Evolutionary conservation across 805 yeast genomes (phyloP), one percentile per base, ranked within the genome.

Genomic region (Saccharomycopsis malanga): DNA sequence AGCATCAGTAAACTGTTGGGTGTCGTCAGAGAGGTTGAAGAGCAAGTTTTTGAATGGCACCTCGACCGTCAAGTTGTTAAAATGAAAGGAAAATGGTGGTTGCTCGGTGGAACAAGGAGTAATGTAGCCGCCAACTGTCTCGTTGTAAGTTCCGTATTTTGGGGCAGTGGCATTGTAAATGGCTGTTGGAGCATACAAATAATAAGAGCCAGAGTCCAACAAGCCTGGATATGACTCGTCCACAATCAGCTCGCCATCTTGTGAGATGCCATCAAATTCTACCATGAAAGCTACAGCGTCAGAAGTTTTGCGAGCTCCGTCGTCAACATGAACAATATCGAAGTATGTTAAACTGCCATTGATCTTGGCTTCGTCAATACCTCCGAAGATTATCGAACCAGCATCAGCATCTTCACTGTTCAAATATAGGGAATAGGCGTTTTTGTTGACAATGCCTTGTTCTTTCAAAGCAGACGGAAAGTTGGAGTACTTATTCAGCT

Each of bases 341-440:
- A 81, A 58, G 1, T 76, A 63, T 25, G 68, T 61, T 38, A 81
- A 60, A 29, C 61, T 53, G 15, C 87, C 87, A 0, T 61, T 44
- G 59, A 75, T 4, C 87, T n/a, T n/a, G n/a, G n/a, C n/a, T n/a
- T n/a, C n/a, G n/a, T n/a, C n/a, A n/a, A n/a, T n/a, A n/a, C n/a
- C n/a, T n/a, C n/a, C n/a, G n/a, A n/a, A n/a, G n/a, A n/a, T n/a
- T n/a, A n/a, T n/a, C n/a, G n/a, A n/a, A n/a, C n/a, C 89, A 1
- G 65, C 53, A n/a, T 32, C 24, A 3, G 58, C 45, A 0, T 74
- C 64, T 29, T 61, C 61, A 10, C 61, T 58, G 50, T 69, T 64
- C 62, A 85, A 69, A 56, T n/a, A n/a, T n/a, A n/a, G n/a, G n/a
- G n/a, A n/a, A n/a, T 81, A 85, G 1, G 76, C 74, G 34, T 69